Conservation (phyloP, 495 filamentous ascomycete genomes). For the Tuber borchii region DNA sequence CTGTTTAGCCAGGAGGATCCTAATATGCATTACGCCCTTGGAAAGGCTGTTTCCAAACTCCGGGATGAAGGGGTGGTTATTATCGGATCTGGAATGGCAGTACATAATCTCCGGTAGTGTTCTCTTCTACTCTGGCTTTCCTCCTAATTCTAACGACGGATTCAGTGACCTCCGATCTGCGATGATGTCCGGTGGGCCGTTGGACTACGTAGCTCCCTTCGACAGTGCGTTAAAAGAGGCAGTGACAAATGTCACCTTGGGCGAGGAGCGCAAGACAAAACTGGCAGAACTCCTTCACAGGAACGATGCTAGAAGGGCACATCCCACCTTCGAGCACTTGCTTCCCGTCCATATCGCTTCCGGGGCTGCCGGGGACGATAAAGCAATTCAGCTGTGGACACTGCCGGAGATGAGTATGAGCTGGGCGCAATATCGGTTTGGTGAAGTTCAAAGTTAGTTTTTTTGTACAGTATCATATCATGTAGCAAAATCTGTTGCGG, state of each 20-base stretch:
- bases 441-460: conserved; percentile 46
- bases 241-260: conserved; percentile 48
- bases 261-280: conserved; percentile 53
- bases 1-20: conserved; percentile 65
- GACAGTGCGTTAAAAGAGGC: conserved; percentile 73
- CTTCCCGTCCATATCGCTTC: conserved; percentile 70
- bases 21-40: conserved; percentile 63
- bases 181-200: conserved; percentile 46
- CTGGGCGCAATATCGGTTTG: conserved; percentile 73
- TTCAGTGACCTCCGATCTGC: conserved; percentile 52
- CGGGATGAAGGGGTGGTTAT: conserved; percentile 68
- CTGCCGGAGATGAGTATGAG: conserved; percentile 60
- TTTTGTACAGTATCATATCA: background rate
- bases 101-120: conserved; percentile 60
- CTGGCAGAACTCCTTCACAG: conserved; percentile 57
- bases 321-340: conserved; percentile 75
- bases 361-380: conserved; percentile 61
- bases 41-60: conserved; percentile 59
- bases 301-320: conserved; percentile 64
- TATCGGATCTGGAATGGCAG: conserved; percentile 77
- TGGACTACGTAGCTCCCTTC: conserved; percentile 68
- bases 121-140: conserved; percentile 9
- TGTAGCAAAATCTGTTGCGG: background rate
- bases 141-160: conserved; percentile 4
- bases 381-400: conserved; percentile 59